Conservation (phyloP, 108 stramenopile species). For the Nitzschia inconspicua region DNA sequence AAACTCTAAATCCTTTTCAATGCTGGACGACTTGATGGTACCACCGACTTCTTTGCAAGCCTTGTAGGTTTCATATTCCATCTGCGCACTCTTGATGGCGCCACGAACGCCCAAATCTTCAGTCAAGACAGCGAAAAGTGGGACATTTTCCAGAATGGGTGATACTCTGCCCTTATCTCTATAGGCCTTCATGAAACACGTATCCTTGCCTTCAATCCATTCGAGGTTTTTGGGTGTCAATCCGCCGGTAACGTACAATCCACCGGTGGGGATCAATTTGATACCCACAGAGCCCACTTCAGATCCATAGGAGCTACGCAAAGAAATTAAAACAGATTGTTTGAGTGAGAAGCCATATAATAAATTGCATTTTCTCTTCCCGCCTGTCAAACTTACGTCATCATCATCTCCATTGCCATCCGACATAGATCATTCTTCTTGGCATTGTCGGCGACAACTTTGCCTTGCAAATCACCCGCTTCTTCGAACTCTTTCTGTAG, state of each 20-base stretch:
- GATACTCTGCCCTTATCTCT: constrained; percentile 90
- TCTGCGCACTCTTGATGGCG: constrained; percentile 44
- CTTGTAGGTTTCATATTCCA: constrained; percentile 2
- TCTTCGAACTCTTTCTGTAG: constrained; percentile 66
- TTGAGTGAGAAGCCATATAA: background rate
- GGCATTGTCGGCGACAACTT: constrained; percentile 55
- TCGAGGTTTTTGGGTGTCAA: constrained; percentile 94
- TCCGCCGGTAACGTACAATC: constrained; percentile 93
- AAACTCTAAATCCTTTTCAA: background rate
- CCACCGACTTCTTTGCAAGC: background rate
- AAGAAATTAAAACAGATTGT: background rate
- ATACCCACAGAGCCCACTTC: constrained; percentile 89
- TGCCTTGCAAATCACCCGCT: constrained; percentile 69
- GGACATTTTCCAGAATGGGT: constrained; percentile 62
- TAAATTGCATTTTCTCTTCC: background rate
- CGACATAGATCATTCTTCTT: constrained; percentile 23
- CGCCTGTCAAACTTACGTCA: constrained; percentile 8
- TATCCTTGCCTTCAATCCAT: constrained; percentile 75
- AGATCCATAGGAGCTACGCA: constrained; percentile 79
- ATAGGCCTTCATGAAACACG: constrained; percentile 88
- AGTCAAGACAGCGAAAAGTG: constrained; percentile 86
- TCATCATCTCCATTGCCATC: constrained; percentile 4
- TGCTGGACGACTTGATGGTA: background rate
- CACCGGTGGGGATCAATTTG: constrained; percentile 93
- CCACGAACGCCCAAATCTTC: constrained; percentile 96